Evolutionary conservation across 2,329 filamentous ascomycete species (phyloP).

Genomic region (Magnaporthiopsis incrustans): DNA sequence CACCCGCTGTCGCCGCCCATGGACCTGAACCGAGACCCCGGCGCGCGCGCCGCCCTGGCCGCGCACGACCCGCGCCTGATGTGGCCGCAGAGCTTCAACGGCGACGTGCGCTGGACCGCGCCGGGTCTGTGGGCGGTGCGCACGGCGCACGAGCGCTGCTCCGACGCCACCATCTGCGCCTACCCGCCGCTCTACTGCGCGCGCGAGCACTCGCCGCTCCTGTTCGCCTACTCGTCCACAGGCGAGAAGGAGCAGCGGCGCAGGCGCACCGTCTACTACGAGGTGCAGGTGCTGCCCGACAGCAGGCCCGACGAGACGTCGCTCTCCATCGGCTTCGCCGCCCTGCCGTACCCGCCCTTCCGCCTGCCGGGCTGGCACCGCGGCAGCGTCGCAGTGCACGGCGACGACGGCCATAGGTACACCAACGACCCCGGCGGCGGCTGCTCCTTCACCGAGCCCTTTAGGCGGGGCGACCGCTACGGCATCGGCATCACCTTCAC

Average conservation of each 20-base stretch:
- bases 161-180: slow-evolving; percentile 57
- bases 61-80: slow-evolving; percentile 47
- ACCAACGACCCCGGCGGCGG: slow-evolving; percentile 71
- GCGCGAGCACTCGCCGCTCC: slow-evolving; percentile 47
- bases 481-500: slow-evolving; percentile 63
- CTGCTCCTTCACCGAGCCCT: slow-evolving; percentile 56
- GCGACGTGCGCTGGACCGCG: slow-evolving; percentile 34
- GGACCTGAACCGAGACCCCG: slow-evolving; percentile 19
- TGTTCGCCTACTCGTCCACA: slow-evolving; percentile 13
- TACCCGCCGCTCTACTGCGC: slow-evolving; percentile 63
- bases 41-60: slow-evolving; percentile 38
- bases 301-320: slow-evolving; percentile 34
- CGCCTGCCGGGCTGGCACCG: slow-evolving; percentile 76
- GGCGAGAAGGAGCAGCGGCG: slow-evolving; percentile 13
- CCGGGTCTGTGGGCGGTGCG: slow-evolving; percentile 45
- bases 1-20: slow-evolving; percentile 49
- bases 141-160: slow-evolving; percentile 31
- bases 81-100: slow-evolving; percentile 39
- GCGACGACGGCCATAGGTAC: slow-evolving; percentile 70
- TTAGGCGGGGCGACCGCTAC: slow-evolving; percentile 56
- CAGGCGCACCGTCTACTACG: slow-evolving; percentile 58
- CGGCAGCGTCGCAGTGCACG: slow-evolving; percentile 66
- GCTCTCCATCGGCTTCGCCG: slow-evolving; percentile 62
- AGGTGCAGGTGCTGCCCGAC: slow-evolving; percentile 45
- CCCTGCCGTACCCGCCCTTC: slow-evolving; percentile 69